Evolutionary conservation across 768 basidiomycete species (phyloP).

Genomic region (Leccinum imitatum): DNA sequence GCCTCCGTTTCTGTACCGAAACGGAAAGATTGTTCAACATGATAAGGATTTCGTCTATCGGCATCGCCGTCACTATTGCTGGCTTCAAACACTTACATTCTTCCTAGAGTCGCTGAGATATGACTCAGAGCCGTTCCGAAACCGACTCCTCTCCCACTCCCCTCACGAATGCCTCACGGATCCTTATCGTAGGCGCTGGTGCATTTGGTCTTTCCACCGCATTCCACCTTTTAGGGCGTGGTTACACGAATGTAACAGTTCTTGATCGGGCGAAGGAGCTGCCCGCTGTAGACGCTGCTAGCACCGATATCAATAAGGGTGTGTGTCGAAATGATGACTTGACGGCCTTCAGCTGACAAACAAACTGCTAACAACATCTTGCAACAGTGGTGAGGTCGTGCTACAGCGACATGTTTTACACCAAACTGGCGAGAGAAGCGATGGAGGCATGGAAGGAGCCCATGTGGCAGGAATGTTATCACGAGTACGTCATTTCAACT

Average conservation of each 20-base stretch:
- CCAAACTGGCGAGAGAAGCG: conserved; percentile 72
- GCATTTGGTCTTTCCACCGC: conserved; percentile 89
- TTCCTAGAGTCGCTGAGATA: not conserved
- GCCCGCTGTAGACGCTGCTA: conserved; percentile 83
- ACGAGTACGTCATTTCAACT: conserved; percentile 58
- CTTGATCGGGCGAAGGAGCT: conserved; percentile 68
- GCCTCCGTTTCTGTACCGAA: not conserved
- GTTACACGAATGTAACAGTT: conserved; percentile 69
- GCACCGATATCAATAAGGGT: conserved; percentile 50
- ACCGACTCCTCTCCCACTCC: not conserved
- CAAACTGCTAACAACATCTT: not conserved
- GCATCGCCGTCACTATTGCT: not conserved
- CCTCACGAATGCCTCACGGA: conserved; percentile 15
- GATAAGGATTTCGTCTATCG: not conserved
- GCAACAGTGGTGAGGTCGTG: conserved; percentile 70
- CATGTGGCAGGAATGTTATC: conserved; percentile 73
- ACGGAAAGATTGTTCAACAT: not conserved
- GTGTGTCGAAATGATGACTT: not conserved
- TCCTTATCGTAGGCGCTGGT: conserved; percentile 76
- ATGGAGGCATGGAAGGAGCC: conserved; percentile 73
- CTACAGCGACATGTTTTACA: conserved; percentile 68
- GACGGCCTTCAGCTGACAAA: not conserved
- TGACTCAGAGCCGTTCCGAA: conserved; percentile 1
- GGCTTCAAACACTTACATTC: not conserved
- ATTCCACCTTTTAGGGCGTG: conserved; percentile 66